Evolutionary conservation across 129 eudicot species (phyloP).

Genomic region (Lonicera japonica): DNA sequence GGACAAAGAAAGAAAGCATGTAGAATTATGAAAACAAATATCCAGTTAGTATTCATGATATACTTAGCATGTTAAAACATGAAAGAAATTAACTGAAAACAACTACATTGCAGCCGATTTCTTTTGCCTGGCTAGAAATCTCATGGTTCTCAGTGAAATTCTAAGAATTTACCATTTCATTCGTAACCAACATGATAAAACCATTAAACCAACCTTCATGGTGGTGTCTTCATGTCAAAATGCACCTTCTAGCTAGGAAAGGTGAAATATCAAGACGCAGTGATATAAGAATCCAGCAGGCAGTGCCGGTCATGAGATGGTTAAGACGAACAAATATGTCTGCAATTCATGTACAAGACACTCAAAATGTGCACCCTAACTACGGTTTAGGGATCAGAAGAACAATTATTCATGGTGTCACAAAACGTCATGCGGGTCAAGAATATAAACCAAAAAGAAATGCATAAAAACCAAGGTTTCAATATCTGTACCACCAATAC

Average conservation of each 20-base stretch:
- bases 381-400: constrained; percentile 26
- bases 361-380: constrained; percentile 41
- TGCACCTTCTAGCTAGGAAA: constrained; percentile 39
- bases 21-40: too few species aligned
- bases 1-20: too few species aligned
- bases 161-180: constrained; percentile 14
- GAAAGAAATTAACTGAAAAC: not conserved
- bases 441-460: not conserved
- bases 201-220: constrained; percentile 43
- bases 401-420: constrained; percentile 1
- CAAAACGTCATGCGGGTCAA: constrained; percentile 8
- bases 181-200: constrained; percentile 14
- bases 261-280: constrained; percentile 39
- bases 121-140: not conserved
- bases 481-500: not conserved
- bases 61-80: not conserved
- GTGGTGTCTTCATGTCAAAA: constrained; percentile 31
- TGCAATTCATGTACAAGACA: constrained; percentile 49
- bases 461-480: not conserved
- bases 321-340: constrained; percentile 24
- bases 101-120: constrained; percentile 7
- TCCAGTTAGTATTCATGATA: not conserved
- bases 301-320: constrained; percentile 30
- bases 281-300: constrained; percentile 32
- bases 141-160: not conserved